A percentile compares a stretch with the other conserved stretches of the same genome.
Evolutionary conservation across 1,284 basidiomycete species (phyloP).

Genomic region (Apiotrichum porosum): DNA sequence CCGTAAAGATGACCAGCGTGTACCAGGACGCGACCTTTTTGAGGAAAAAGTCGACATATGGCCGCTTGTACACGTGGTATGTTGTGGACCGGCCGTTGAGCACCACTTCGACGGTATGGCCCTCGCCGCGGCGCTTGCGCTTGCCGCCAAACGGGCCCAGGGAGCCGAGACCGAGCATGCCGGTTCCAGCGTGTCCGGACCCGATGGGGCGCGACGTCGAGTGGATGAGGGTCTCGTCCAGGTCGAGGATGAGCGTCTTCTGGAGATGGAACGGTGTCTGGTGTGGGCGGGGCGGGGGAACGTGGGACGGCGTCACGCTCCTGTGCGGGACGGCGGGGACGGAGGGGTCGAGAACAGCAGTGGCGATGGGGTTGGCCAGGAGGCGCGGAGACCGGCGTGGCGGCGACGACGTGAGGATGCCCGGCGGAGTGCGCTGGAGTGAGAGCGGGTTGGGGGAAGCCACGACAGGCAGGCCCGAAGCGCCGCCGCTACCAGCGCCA

Average conservation of each 20-base stretch:
- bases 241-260: conserved; percentile 90
- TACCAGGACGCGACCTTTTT: conserved; percentile 97
- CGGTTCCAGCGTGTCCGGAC: conserved; percentile 50
- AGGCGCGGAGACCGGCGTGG: conserved; percentile 21
- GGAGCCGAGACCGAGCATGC: conserved; percentile 61
- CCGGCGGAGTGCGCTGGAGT: conserved; percentile 3
- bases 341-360: conserved; percentile 39
- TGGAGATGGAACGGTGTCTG: conserved; percentile 69
- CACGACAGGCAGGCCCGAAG: neutral
- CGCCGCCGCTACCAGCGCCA: neutral
- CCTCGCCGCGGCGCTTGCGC: conserved; percentile 57
- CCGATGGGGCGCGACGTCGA: conserved; percentile 75
- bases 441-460: conserved; percentile 5
- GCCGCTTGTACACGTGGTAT: conserved; percentile 98
- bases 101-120: conserved; percentile 93
- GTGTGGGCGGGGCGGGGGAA: conserved; percentile 38
- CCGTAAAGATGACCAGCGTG: conserved; percentile 96
- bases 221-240: conserved; percentile 97
- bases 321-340: conserved; percentile 47
- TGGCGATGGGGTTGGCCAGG: conserved; percentile 41
- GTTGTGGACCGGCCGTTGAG: conserved; percentile 81
- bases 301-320: conserved; percentile 5
- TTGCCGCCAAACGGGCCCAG: conserved; percentile 51
- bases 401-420: conserved; percentile 7
- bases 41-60: conserved; percentile 92